Conservation (phyloP, 1,284 basidiomycete species). For the Malassezia globosa region DNA sequence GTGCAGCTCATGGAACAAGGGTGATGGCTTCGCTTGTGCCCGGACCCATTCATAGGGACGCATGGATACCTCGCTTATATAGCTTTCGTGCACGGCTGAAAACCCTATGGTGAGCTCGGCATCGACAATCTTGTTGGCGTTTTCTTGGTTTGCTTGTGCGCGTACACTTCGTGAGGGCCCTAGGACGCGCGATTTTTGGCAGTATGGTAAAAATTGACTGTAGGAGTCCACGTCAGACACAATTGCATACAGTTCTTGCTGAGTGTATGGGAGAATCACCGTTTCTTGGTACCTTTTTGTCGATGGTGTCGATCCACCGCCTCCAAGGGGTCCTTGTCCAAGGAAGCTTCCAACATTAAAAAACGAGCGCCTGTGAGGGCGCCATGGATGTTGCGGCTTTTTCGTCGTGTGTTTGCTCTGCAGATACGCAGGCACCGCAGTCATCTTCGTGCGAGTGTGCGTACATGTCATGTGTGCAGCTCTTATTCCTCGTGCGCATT, state of each 20-base stretch:
- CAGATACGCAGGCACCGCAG: too few species aligned
- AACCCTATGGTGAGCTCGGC: constrained; percentile 84
- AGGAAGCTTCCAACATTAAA: too few species aligned
- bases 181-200: constrained; percentile 64
- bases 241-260: constrained; percentile 65
- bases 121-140: constrained; percentile 39
- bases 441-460: too few species aligned
- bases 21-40: constrained; percentile 66
- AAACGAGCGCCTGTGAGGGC: too few species aligned
- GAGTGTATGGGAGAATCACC: constrained; percentile 8
- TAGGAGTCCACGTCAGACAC: constrained; percentile 82
- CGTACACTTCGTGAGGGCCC: constrained; percentile 10
- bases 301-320: background rate
- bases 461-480: too few species aligned
- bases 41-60: constrained; percentile 65
- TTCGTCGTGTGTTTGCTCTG: too few species aligned
- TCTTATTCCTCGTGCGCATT: too few species aligned
- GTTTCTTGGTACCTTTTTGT: constrained; percentile 1
- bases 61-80: constrained; percentile 72
- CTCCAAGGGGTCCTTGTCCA: too few species aligned
- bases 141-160: background rate
- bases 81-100: constrained; percentile 72
- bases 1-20: constrained; percentile 70
- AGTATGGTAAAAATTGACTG: constrained; percentile 77
- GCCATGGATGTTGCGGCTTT: too few species aligned